phyloP scores from a whole-genome alignment of 768 basidiomycete species.

The Trametes cubensis region DNA sequence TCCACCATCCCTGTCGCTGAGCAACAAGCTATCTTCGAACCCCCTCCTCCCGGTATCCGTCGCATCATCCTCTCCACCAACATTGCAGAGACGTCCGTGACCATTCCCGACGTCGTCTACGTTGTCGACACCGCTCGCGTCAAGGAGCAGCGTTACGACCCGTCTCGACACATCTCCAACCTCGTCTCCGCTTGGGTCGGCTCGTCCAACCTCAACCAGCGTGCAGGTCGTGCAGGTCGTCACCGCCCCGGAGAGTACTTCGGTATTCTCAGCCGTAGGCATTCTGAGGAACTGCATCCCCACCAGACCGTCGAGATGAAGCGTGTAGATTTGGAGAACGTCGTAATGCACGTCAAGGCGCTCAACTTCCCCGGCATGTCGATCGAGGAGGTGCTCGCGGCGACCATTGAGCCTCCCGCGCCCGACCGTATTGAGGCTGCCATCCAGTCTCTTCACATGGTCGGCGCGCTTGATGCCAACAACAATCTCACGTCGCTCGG shows the following conservation, averaged over 20 bases:
- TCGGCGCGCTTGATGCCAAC: constrained; percentile 79
- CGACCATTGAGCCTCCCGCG: constrained; percentile 88
- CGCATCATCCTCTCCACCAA: constrained; percentile 93
- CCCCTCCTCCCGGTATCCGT: constrained; percentile 74
- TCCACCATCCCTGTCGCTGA: constrained; percentile 87
- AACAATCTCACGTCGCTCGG: constrained; percentile 86
- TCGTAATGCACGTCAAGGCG: constrained; percentile 97
- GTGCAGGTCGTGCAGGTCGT: constrained; percentile 90
- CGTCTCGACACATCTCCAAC: constrained; percentile 84
- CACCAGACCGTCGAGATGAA: constrained; percentile 97
- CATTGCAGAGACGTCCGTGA: constrained; percentile 93
- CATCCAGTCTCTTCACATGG: constrained; percentile 77
- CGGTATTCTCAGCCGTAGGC: constrained; percentile 71
- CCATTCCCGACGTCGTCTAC: constrained; percentile 93
- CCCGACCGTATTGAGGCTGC: constrained; percentile 75
- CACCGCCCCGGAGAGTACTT: constrained; percentile 91
- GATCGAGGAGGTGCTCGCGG: constrained; percentile 84
- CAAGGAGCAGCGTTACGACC: constrained; percentile 90
- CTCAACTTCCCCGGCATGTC: constrained; percentile 84
- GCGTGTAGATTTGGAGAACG: constrained; percentile 83
- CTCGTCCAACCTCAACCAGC: constrained; percentile 84
- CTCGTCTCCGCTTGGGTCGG: constrained; percentile 92
- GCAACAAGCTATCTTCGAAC: constrained; percentile 88
- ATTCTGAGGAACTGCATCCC: constrained; percentile 62
- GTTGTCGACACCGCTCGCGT: constrained; percentile 89